Conservation (phyloP, 768 basidiomycete genomes). For the Suillus spraguei region DNA sequence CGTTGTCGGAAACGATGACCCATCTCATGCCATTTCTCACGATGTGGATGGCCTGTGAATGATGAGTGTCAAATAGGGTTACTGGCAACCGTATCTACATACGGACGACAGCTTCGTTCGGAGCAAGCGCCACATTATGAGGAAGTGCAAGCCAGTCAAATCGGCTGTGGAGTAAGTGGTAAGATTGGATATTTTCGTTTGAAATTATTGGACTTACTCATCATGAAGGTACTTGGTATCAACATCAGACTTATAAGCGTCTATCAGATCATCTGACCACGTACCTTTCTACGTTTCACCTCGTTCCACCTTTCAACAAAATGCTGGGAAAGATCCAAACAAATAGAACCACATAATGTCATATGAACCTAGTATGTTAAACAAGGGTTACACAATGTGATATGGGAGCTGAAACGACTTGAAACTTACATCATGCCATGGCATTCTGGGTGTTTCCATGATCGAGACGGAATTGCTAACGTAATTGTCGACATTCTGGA, state of each 20-base stretch:
- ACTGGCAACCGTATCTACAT: constrained; percentile 22
- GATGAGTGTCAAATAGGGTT: background rate
- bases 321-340: constrained; percentile 91
- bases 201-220: constrained; percentile 39
- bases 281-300: constrained; percentile 79
- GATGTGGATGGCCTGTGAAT: constrained; percentile 63
- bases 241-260: background rate
- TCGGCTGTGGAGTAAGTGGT: constrained; percentile 35
- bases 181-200: constrained; percentile 11
- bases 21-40: constrained; percentile 56
- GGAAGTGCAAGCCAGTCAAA: constrained; percentile 80
- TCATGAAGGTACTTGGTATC: constrained; percentile 38
- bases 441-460: constrained; percentile 77
- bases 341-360: constrained; percentile 79
- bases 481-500: constrained; percentile 80
- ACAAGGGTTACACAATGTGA: constrained; percentile 6
- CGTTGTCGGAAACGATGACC: constrained; percentile 66
- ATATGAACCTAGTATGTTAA: constrained; percentile 63
- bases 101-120: constrained; percentile 70
- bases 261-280: constrained; percentile 10
- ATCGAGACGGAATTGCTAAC: constrained; percentile 70
- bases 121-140: constrained; percentile 61
- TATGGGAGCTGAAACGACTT: background rate
- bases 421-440: constrained; percentile 89
- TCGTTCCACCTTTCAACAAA: constrained; percentile 94